Conservation (phyloP, 192 early-diverging fungal species). For the Entophlyctis helioformis region DNA sequence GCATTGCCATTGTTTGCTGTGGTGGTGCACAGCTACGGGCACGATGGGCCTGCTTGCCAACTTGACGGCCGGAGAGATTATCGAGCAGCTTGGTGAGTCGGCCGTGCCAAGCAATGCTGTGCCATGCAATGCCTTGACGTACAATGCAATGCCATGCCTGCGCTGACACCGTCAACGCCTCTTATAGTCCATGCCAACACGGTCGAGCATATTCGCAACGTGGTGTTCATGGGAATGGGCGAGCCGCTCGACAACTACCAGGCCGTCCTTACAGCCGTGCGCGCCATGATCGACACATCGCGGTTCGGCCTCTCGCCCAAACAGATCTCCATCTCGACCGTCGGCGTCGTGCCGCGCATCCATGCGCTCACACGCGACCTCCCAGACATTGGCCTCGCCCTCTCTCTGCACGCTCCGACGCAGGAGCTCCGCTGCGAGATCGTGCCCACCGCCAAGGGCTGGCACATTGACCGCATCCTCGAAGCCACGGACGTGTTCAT, state of each 20-base stretch:
- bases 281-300: slow-evolving; percentile 31
- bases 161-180: no score
- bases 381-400: slow-evolving; percentile 35
- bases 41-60: slow-evolving; percentile 43
- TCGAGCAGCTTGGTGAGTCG: slow-evolving; percentile 43
- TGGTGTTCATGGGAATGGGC: slow-evolving; percentile 50
- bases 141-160: no score
- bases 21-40: slow-evolving; percentile 29
- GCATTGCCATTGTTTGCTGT: no score
- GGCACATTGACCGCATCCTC: slow-evolving; percentile 30
- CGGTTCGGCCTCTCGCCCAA: slow-evolving; percentile 28
- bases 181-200: no score
- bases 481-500: slow-evolving; percentile 32
- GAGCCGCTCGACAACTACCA: slow-evolving; percentile 46
- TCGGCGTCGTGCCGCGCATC: slow-evolving; percentile 43
- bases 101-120: no score
- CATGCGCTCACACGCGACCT: slow-evolving; percentile 24
- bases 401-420: slow-evolving; percentile 42
- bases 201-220: slow-evolving; percentile 36
- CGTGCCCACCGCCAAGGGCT: slow-evolving; percentile 44
- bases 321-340: slow-evolving; percentile 40
- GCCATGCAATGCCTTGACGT: no score
- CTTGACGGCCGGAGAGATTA: slow-evolving; percentile 36
- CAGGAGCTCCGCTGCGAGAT: slow-evolving; percentile 34
- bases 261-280: slow-evolving; percentile 26